A percentile compares a stretch with the other conserved stretches of the same genome.
Conservation (phyloP, 2,329 filamentous ascomycete genomes). For the Lachnellula occidentalis region DNA sequence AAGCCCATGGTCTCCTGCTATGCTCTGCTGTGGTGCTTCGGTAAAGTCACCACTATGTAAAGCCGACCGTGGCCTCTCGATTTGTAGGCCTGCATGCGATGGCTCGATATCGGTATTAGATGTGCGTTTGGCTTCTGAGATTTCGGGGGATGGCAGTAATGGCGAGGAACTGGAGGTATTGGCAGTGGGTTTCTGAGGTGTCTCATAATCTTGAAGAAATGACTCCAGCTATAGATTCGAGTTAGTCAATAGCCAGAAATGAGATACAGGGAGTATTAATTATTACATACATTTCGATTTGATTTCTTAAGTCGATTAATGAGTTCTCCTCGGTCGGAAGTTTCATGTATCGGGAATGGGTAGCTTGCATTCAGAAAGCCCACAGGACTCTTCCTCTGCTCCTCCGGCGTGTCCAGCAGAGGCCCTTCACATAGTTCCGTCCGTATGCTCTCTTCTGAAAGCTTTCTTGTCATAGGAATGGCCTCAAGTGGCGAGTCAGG, state of each 20-base stretch:
- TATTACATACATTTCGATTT: constrained; percentile 49
- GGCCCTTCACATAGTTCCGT: constrained; percentile 58
- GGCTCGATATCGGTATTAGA: constrained; percentile 38
- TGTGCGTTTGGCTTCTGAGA: constrained; percentile 26
- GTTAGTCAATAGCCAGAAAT: not conserved
- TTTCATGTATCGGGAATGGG: constrained; percentile 17
- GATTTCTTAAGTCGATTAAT: constrained; percentile 79
- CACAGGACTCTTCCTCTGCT: constrained; percentile 5
- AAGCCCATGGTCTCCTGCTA: constrained; percentile 5
- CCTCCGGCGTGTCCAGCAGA: constrained; percentile 30
- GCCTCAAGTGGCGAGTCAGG: constrained; percentile 20
- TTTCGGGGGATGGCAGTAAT: constrained; percentile 32
- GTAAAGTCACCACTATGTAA: constrained; percentile 65
- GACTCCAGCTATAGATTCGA: constrained; percentile 24
- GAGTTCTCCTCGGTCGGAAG: constrained; percentile 64
- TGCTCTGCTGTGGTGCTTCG: constrained; percentile 21
- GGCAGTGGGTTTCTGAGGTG: constrained; percentile 20
- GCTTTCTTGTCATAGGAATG: constrained; percentile 31
- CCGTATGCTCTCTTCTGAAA: constrained; percentile 56
- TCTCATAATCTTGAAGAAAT: constrained; percentile 23
- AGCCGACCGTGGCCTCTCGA: constrained; percentile 77
- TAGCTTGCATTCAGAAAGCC: constrained; percentile 14
- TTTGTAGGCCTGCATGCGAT: constrained; percentile 53
- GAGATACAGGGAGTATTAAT: not conserved
- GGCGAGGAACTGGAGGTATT: constrained; percentile 25